Evolutionary conservation across 2,329 filamentous ascomycete genomes (phyloP).

Genomic region (Exophiala sideris): DNA sequence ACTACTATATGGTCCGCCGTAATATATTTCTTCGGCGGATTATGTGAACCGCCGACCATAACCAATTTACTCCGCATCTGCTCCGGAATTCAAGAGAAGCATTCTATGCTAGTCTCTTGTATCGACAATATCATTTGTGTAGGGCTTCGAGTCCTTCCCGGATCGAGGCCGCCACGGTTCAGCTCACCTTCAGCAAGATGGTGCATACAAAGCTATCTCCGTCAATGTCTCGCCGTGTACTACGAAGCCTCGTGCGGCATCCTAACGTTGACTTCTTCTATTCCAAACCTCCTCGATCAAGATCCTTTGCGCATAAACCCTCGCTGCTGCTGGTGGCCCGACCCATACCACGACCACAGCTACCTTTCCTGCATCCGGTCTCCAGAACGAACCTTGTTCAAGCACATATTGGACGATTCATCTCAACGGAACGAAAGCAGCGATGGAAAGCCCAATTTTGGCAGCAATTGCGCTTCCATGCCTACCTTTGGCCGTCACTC

Average conservation of each 20-base stretch:
- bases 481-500: conserved; percentile 68
- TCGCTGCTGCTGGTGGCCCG: conserved; percentile 51
- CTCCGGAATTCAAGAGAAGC: no score
- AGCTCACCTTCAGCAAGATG: not conserved
- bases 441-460: conserved; percentile 61
- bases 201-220: not conserved
- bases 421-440: conserved; percentile 68
- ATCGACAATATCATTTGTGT: no score
- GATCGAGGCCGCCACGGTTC: no score
- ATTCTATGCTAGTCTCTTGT: no score
- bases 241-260: not conserved
- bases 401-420: conserved; percentile 61
- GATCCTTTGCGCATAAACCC: conserved; percentile 58
- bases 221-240: conserved; percentile 2
- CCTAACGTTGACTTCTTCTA: conserved; percentile 17
- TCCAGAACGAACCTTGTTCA: conserved; percentile 50
- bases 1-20: no score
- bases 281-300: conserved; percentile 31
- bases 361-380: conserved; percentile 62
- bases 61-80: no score
- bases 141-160: no score
- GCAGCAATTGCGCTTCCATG: conserved; percentile 65
- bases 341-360: conserved; percentile 56
- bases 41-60: no score
- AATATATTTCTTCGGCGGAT: no score